Evolutionary conservation across 1,139 yeast genomes (phyloP).

Genomic region (Arxiozyma bovina): DNA sequence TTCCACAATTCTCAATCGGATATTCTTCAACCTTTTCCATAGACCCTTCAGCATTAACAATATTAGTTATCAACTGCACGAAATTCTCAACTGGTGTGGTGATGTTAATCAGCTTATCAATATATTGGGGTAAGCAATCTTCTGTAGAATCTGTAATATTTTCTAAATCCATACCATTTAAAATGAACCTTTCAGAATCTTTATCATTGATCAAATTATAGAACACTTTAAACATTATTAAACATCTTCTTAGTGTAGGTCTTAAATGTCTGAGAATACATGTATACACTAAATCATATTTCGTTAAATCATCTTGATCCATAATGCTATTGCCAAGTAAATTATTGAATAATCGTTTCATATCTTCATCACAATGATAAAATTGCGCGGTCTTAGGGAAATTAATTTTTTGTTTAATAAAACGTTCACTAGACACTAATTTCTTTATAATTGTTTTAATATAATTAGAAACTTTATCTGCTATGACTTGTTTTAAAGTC

Average conservation of each 20-base stretch:
- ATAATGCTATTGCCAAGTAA: background rate
- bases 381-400: background rate
- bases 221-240: slow-evolving; percentile 23
- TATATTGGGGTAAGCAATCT: slow-evolving; percentile 7
- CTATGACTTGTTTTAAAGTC: background rate
- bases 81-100: slow-evolving; percentile 14
- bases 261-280: slow-evolving; percentile 17
- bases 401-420: background rate
- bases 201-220: slow-evolving; percentile 16
- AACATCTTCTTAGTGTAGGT: slow-evolving; percentile 25
- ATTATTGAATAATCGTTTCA: background rate
- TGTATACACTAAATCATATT: slow-evolving; percentile 17
- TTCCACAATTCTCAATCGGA: slow-evolving; percentile 53
- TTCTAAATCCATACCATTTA: slow-evolving; percentile 16
- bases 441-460: background rate
- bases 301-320: background rate
- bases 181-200: slow-evolving; percentile 12
- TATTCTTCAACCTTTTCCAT: background rate
- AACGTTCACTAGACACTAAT: background rate
- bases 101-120: slow-evolving; percentile 11
- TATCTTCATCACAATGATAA: background rate
- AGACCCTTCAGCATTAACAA: background rate
- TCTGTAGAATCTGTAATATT: slow-evolving; percentile 8
- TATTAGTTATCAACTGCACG: slow-evolving; percentile 8
- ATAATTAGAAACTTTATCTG: background rate